A percentile compares a stretch with the other conserved stretches of the same genome.
phyloP scores from a whole-genome alignment of 225 moss, liverwort and hornwort genomes.

The Antitrichia curtipendula region DNA sequence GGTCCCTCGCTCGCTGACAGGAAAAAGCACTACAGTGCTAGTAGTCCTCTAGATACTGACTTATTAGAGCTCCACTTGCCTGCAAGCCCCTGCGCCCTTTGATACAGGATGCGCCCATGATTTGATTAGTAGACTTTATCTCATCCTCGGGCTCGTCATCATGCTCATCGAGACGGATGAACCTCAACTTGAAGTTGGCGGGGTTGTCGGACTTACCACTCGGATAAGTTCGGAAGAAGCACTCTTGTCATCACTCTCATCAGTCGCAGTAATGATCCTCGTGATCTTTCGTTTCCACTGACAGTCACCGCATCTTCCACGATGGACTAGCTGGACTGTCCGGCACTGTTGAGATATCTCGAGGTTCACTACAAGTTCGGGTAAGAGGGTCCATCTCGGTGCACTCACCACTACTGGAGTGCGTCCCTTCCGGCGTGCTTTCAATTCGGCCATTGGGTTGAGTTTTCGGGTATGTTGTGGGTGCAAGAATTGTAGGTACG shows the following conservation, averaged over 20 bases:
- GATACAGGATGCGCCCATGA: not conserved
- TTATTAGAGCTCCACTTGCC: not conserved
- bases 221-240: not conserved
- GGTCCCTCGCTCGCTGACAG: not conserved
- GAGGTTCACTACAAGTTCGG: not conserved
- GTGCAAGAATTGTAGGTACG: not conserved
- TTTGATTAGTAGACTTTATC: not conserved
- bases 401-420: not conserved
- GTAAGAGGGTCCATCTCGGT: not conserved
- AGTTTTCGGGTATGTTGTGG: not conserved
- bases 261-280: too few species aligned
- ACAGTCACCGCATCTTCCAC: not conserved
- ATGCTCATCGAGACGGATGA: not conserved
- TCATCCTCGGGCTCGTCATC: not conserved
- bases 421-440: not conserved
- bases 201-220: not conserved
- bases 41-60: not conserved
- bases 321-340: not conserved
- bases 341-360: not conserved
- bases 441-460: not conserved
- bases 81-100: not conserved
- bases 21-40: not conserved
- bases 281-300: not conserved
- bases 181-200: not conserved
- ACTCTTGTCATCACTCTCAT: not conserved